Percentiles rank a stretch among this genome's conserved stretches.
Conservation (phyloP, 2,329 filamentous ascomycete species). For the Aspergillus candidus region DNA sequence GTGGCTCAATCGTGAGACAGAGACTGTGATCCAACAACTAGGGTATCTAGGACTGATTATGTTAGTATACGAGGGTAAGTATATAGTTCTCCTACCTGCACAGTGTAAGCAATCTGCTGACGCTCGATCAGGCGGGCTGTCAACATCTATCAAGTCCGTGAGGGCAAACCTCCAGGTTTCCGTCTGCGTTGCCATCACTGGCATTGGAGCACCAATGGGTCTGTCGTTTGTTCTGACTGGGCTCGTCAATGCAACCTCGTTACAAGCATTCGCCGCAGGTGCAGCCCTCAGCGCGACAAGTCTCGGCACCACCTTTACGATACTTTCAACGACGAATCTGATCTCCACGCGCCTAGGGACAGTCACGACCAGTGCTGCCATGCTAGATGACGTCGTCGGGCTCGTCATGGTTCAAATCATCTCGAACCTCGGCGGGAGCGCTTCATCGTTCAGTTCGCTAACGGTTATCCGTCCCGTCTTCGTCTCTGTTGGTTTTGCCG, state of each 20-base stretch:
- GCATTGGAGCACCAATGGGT: slow-evolving; percentile 58
- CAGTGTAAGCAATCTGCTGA: background rate
- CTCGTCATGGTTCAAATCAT: slow-evolving; percentile 72
- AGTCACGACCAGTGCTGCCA: slow-evolving; percentile 65
- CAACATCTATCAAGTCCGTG: slow-evolving; percentile 43
- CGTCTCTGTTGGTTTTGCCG: slow-evolving; percentile 39
- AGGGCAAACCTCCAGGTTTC: slow-evolving; percentile 58
- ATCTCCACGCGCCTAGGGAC: slow-evolving; percentile 51
- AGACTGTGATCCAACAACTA: slow-evolving; percentile 56
- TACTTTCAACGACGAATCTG: slow-evolving; percentile 56
- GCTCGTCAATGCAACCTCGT: slow-evolving; percentile 43
- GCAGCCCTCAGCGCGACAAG: slow-evolving; percentile 69
- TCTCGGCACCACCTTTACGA: slow-evolving; percentile 63
- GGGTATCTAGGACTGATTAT: slow-evolving; percentile 69
- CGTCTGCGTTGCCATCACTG: slow-evolving; percentile 57
- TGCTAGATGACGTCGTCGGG: slow-evolving; percentile 76
- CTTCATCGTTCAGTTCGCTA: slow-evolving; percentile 49
- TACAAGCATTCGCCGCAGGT: slow-evolving; percentile 66
- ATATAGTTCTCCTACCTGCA: background rate
- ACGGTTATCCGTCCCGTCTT: slow-evolving; percentile 48
- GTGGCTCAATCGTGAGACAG: slow-evolving; percentile 49
- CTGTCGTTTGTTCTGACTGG: slow-evolving; percentile 57
- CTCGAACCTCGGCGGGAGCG: slow-evolving; percentile 50
- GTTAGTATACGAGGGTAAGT: slow-evolving; percentile 61
- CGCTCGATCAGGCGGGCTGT: slow-evolving; percentile 19